Conservation (phyloP, 768 basidiomycete species). For the Clitopilus hobsonii region DNA sequence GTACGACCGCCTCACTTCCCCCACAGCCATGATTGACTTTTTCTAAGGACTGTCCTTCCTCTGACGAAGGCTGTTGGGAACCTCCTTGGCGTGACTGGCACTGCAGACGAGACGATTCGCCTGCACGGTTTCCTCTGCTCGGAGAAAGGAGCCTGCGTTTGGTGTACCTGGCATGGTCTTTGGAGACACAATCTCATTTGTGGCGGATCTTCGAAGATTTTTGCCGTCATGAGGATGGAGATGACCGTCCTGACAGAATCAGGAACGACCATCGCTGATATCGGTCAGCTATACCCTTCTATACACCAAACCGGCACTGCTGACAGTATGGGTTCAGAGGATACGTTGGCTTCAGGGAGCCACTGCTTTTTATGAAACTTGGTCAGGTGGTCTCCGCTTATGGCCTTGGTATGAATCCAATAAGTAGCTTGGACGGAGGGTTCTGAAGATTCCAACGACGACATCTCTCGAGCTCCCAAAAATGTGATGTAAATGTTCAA, state of each 20-base stretch:
- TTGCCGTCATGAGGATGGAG: slow-evolving; percentile 85
- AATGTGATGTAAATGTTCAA: slow-evolving; percentile 98
- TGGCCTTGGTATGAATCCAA: slow-evolving; percentile 97
- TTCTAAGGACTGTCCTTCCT: slow-evolving; percentile 84
- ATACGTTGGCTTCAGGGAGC: slow-evolving; percentile 60
- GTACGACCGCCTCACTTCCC: slow-evolving; percentile 33
- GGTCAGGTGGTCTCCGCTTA: slow-evolving; percentile 56
- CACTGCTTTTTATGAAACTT: slow-evolving; percentile 54
- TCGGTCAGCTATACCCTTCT: slow-evolving; percentile 62
- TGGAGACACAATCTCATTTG: slow-evolving; percentile 2
- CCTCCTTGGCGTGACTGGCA: slow-evolving; percentile 87
- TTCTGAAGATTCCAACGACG: slow-evolving; percentile 80
- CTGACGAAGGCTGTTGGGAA: slow-evolving; percentile 98
- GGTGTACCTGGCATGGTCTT: slow-evolving; percentile 74
- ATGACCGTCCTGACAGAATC: slow-evolving; percentile 66
- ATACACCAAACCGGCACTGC: too few species aligned
- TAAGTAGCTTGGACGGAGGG: slow-evolving; percentile 26
- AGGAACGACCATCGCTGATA: slow-evolving; percentile 71
- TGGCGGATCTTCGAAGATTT: slow-evolving; percentile 44
- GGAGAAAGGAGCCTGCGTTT: slow-evolving; percentile 88
- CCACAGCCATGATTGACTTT: slow-evolving; percentile 8
- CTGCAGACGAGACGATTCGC: slow-evolving; percentile 94
- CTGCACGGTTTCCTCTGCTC: slow-evolving; percentile 98
- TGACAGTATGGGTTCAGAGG: slow-evolving; percentile 40
- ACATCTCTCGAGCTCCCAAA: slow-evolving; percentile 93